Percentiles rank a stretch among this genome's conserved stretches.
phyloP scores from a whole-genome alignment of 768 basidiomycete genomes.

The Hypsizygus marmoreus region DNA sequence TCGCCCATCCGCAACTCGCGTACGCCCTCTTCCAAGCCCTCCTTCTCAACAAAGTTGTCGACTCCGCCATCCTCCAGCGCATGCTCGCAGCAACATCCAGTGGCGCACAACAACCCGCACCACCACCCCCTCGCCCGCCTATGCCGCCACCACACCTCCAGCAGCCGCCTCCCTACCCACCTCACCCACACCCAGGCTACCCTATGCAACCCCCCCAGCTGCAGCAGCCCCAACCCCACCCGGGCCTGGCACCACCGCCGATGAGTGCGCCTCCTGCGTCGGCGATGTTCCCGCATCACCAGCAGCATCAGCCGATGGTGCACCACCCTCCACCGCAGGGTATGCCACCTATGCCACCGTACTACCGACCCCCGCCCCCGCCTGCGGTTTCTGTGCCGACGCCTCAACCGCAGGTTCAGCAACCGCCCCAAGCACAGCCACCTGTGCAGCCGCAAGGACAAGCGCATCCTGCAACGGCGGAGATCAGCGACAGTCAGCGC shows the following conservation, averaged over 20 bases:
- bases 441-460: conserved; percentile 27
- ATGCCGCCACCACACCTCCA: conserved; percentile 37
- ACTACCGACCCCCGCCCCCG: conserved; percentile 35
- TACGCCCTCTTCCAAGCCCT: conserved; percentile 97
- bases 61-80: conserved; percentile 80
- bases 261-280: conserved; percentile 36
- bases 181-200: conserved; percentile 33
- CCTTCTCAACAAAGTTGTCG: conserved; percentile 90
- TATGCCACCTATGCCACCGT: conserved; percentile 35
- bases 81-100: conserved; percentile 45
- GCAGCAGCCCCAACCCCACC: conserved; percentile 32
- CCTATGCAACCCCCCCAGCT: conserved; percentile 29
- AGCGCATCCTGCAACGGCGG: conserved; percentile 34
- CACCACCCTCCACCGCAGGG: conserved; percentile 5
- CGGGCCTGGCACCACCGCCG: conserved; percentile 24
- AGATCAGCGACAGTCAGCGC: conserved; percentile 56
- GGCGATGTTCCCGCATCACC: conserved; percentile 32
- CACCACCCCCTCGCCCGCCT: conserved; percentile 25
- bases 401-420: conserved; percentile 22
- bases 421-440: conserved; percentile 27
- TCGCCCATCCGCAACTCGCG: conserved; percentile 87
- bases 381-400: conserved; percentile 29
- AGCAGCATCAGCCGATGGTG: conserved; percentile 22
- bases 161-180: conserved; percentile 27
- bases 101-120: conserved; percentile 10